These are phyloP conservation scores for Zygosaccharomyces sapae DNA, from an alignment of 1,139 yeast genomes.

Conservation along the genomic window DNA sequence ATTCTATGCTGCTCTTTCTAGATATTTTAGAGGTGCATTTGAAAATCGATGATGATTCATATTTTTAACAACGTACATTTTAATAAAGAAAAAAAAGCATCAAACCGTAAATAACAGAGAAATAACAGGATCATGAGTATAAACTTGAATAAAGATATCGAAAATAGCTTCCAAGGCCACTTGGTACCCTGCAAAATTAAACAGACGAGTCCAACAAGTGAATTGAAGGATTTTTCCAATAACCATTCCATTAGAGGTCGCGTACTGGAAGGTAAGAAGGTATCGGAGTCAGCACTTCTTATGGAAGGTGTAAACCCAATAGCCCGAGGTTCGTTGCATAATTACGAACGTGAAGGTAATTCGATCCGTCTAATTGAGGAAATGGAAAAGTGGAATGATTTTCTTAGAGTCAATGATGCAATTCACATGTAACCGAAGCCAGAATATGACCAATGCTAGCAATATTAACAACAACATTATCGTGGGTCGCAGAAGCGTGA, in stretches of 20 bases:
- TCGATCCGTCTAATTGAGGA: constrained; percentile 21
- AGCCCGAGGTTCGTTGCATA: constrained; percentile 8
- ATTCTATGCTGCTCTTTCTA: background rate
- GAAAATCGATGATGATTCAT: background rate
- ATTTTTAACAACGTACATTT: background rate
- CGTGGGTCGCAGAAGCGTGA: background rate
- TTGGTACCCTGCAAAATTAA: constrained; percentile 27
- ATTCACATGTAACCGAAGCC: constrained; percentile 14
- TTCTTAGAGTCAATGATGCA: constrained; percentile 15
- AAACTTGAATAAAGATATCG: background rate
- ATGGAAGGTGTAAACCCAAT: constrained; percentile 8
- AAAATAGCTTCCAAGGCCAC: constrained; percentile 9
- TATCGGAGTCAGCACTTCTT: constrained; percentile 15
- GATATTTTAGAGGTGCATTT: background rate
- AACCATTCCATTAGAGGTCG: constrained; percentile 24
- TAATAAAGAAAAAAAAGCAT: background rate
- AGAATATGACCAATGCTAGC: background rate
- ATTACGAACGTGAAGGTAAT: constrained; percentile 31
- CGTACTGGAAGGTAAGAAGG: constrained; percentile 23
- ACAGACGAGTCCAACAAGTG: constrained; percentile 22
- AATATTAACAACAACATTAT: background rate
- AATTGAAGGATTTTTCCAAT: constrained; percentile 12
- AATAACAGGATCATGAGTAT: background rate
- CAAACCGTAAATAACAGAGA: background rate
- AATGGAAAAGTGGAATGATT: constrained; percentile 20